Percentiles rank a stretch among this genome's conserved stretches.
Evolutionary conservation across 192 early-diverging fungal species (phyloP).

Genomic region (Linnemannia schmuckeri): DNA sequence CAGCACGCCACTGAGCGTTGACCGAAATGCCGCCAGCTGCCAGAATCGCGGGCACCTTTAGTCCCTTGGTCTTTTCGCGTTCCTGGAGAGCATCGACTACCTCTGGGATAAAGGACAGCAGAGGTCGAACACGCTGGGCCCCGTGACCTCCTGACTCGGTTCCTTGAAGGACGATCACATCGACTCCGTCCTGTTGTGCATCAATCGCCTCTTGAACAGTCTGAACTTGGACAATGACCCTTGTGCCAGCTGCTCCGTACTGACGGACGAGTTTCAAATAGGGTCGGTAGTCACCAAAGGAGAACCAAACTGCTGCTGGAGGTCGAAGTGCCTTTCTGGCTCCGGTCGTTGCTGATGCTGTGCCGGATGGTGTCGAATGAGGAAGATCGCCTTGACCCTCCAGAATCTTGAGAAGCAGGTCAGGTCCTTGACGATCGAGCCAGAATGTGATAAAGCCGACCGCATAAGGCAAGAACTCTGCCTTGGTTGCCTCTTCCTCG

Average conservation of each 20-base stretch:
- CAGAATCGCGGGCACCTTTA: conserved; percentile 26
- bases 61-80: background rate
- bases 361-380: background rate
- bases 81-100: conserved; percentile 30
- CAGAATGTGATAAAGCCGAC: conserved; percentile 60
- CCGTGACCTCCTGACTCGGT: conserved; percentile 65
- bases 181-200: conserved; percentile 54
- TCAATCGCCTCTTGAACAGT: conserved; percentile 60
- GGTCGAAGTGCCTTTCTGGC: conserved; percentile 17
- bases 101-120: conserved; percentile 53
- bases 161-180: conserved; percentile 66
- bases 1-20: conserved; percentile 24
- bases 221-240: conserved; percentile 62
- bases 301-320: conserved; percentile 61
- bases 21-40: conserved; percentile 54
- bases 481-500: background rate
- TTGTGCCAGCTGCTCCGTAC: conserved; percentile 22
- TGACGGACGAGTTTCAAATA: conserved; percentile 49
- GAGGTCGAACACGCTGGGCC: conserved; percentile 14
- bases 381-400: conserved; percentile 18
- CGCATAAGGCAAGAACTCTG: conserved; percentile 49
- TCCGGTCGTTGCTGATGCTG: background rate
- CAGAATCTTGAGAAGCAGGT: conserved; percentile 42
- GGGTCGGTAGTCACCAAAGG: conserved; percentile 58
- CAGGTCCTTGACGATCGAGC: conserved; percentile 53